Base-by-base conservation (phyloP, 345 rosid species). In the Crucihimalaya himalaica region DNA sequence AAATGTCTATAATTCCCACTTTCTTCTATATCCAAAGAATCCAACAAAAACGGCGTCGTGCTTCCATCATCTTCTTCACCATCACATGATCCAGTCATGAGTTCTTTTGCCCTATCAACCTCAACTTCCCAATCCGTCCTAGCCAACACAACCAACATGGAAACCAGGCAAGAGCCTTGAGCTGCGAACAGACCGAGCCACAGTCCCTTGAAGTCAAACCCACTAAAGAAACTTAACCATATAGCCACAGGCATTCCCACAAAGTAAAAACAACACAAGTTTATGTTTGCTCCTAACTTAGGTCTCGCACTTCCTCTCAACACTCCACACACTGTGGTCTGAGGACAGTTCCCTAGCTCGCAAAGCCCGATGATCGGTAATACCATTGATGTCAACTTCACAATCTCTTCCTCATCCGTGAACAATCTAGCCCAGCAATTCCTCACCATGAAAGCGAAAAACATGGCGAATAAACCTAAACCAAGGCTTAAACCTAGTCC, bases 331-430 rank as follows among this genome's bases (percentile, higher is more conserved):
- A 86, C 82, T 12, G 92, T 87, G 5, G 98, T 92, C 67, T 92
- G 96, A 3, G 98, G 95, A 69, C 98, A 92, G 68, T 90, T 92
- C 13, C 98, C 98, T 12, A 92, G 85, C 75, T 92, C 98, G 61
- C 98, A 92, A 1, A 90, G 79, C 50, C 97, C 98, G 10, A 90
- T 83, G 46, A 92, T 88, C 8, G 95, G 97, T 82, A 92, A 74
- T 53, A 85, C 90, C 80, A 75, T 79, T 0, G 93, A 82, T 12
- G 97, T 90, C 66, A 88, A 76, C 46, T 82, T 81, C 27, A 88
- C 45, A 29, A 92, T 88, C 72, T 90, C 92, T 4, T 63, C 40
- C 70, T 90, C 96, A 25, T 48, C 20, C 1, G 98, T 90, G 76
- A 92, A 92, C 84, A 92, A 81, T 25, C 39, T 79, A 7, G 90